A percentile compares a stretch with the other conserved stretches of the same genome.
Conservation (phyloP, 2,329 filamentous ascomycete species). For the Apiospora pterosperma region DNA sequence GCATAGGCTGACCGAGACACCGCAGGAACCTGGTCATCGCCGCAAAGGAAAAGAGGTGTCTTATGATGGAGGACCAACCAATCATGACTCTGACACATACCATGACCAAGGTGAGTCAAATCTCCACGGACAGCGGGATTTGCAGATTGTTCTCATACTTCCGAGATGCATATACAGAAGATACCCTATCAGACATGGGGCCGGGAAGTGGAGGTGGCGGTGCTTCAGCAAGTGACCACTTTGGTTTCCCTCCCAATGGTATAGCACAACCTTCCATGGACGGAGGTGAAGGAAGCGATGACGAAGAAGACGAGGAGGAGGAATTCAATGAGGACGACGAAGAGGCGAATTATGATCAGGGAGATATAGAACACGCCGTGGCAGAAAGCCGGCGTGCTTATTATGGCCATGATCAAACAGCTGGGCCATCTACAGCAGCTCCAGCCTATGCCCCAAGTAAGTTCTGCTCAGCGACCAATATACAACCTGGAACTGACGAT, state of each 20-base stretch:
- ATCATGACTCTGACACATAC: neutral
- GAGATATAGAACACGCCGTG: neutral
- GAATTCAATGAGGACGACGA: too few relatives aligned
- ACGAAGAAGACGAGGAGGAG: neutral
- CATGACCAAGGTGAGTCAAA: neutral
- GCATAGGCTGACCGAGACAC: neutral
- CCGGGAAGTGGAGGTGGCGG: neutral
- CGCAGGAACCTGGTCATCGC: neutral
- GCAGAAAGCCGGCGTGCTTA: neutral
- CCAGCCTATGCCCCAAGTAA: neutral
- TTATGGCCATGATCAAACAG: neutral
- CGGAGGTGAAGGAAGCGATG: neutral
- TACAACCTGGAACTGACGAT: neutral
- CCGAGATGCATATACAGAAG: neutral
- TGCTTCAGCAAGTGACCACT: neutral
- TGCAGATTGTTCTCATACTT: neutral
- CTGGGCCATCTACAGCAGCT: neutral
- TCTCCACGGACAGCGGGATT: neutral
- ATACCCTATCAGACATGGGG: neutral
- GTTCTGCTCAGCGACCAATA: neutral
- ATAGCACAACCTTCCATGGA: neutral
- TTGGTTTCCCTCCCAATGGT: neutral
- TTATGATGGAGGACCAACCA: neutral
- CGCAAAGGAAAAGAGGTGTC: neutral
- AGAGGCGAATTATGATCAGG: neutral